Base-by-base conservation (phyloP, 2,329 filamentous ascomycete species). In the Xylaria sp. region DNA sequence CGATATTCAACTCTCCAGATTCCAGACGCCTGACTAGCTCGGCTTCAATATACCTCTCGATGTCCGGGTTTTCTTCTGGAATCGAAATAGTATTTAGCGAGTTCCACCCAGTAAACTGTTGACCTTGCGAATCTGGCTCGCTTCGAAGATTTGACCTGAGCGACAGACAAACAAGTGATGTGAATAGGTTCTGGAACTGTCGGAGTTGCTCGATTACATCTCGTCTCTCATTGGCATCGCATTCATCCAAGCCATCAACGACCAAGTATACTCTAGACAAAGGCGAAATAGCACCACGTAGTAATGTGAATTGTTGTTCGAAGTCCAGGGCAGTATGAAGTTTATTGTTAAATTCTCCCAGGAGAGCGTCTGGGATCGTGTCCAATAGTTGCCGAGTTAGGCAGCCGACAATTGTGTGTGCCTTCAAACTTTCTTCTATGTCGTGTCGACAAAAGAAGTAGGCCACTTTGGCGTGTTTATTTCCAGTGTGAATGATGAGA, bases 401-500 rank as follows among this genome's bases (percentile, higher is more conserved):
- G 37, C 55, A 61, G 2, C 58, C 55, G 4, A 56, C 21, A 2
- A 61, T 38, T 6, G 47, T 61, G 5, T 39, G 37, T 11, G 19
- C 24, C 22, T 48, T 29, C 17, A 34, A 47, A n/a, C 46, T 49
- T 17, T 49, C 24, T 16, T 17, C 4, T 38, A 54, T 21, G 38
- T 61, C 58, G 5, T 34, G 19, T 2, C 52, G 47, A 39, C 24
- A 74, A 69, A 64, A 86, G 81, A 48, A 53, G 20, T 58, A 56
- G 5, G 52, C 44, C 7, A 44, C 22, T 9, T 8, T 24, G 11
- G 26, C 63, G 62, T 3, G 66, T 69, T 16, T 66, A 69, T 59
- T 8, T 63, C 2, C 65, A 69, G n/a, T 66, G 68, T 59, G 6
- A 0, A 73, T 56, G 38, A 68, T 65, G 1, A 76, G 41, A 39